Base-by-base conservation (phyloP, 2,329 filamentous ascomycete species). In the Colletotrichum kahawae region DNA sequence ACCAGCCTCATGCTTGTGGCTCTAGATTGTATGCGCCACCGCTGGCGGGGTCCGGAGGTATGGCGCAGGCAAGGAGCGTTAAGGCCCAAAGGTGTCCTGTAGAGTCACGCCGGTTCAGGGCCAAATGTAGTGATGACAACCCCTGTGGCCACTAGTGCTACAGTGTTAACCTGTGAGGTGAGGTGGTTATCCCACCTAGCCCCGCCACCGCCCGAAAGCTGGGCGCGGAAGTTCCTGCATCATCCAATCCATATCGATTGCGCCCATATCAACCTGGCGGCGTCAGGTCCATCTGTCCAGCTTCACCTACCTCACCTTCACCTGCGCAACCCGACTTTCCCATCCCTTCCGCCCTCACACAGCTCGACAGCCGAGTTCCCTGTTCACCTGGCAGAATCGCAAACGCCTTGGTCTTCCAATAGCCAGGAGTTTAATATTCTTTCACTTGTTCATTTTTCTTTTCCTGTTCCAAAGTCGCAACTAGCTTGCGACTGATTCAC, bases 311-410 rank as follows among this genome's bases (percentile, higher is more conserved):
- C 29, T 51, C n/a, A 51, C 12, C 43, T 51, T 51, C 57, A 62
- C 27, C 54, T 33, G 18, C 68, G 54, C 72, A 71, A 68, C 56
- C 57, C 27, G 57, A 64, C 56, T 64, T 67, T 59, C 43, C 63
- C 34, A 66, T 43, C 63, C 43, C 64, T 75, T 60, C 29, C 73
- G 48, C 62, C 72, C 69, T 73, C 70, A 77, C 76, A 77, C 76
- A 77, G 71, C 76, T 77, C 76, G 74, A 77, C 74, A 70, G 74
- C 70, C 74, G 76, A 76, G 76, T 67, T 77, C 76, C 76, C 76
- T 77, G 76, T 77, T 74, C 70, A 64, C 74, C 70, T 75, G 73
- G 69, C 63, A 75, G 73, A 75, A 75, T 75, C 69, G 73, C 63
- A 72, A 54, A 73, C 63, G 63, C 31, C 34, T 33, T 64, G 69